Evolutionary conservation across 768 basidiomycete genomes (phyloP), one percentile per base, ranked within the genome.

Genomic region (Lactarius vividus): DNA sequence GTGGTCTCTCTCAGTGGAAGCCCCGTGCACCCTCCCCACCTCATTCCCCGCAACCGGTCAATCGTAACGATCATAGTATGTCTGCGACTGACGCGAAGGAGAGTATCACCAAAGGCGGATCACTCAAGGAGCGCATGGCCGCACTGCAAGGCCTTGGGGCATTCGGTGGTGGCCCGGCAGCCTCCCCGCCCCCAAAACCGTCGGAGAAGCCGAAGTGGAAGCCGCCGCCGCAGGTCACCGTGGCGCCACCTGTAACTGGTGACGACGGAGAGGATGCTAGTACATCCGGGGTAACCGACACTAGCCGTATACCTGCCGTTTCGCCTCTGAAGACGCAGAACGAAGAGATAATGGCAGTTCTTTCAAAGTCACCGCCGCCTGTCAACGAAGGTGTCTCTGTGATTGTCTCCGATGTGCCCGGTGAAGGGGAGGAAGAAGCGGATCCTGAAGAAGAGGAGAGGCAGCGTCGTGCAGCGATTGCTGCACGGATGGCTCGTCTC

Each of bases 51-150:
- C 69, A 70, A 23, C 40, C 57, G 78, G 52, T 49, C 57, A 42
- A 52, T 44, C 53, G 57, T 57, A 29, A 71, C 58, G 67, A 72
- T 0, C 78, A 79, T 4, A 83, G 84, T 0, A 90, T 93, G 90
- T 88, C 86, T 28, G 92, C 92, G 5, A 85, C 85, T 33, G 96
- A 98, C 79, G 95, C 95, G 26, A 88, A 90, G 75, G 90, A 88
- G 72, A 90, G 89, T 72, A 96, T 96, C 76, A 84, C 84, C 6
- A 86, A 86, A 63, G 89, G 84, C 3, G 89, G 85, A 5, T 92
- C 91, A 63, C 77, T 98, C 70, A 95, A 88, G 78, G 96, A 97
- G 65, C 86, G 96, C 42, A 97, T 98, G 94, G 94, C 94, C 35
- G 94, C 94, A 3, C 78, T 98, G 42, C 91, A 94, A 74, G 92